Evolutionary conservation across 2,329 filamentous ascomycete species (phyloP).

Genomic region (Ophiostoma tasmaniense): DNA sequence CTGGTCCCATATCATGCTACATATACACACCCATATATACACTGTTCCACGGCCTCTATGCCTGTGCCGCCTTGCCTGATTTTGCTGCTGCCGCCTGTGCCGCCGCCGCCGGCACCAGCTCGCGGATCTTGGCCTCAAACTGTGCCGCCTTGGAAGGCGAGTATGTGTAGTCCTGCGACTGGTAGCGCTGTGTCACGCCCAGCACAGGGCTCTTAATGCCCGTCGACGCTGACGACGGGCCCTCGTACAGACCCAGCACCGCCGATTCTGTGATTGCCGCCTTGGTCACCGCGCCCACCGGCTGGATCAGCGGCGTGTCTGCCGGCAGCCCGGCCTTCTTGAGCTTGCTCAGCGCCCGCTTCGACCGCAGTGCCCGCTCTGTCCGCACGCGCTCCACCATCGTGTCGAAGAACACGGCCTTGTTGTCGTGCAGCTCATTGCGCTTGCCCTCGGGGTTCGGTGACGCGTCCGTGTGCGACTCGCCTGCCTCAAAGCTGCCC

Average conservation of each 20-base stretch:
- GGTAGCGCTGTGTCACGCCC: constrained; percentile 30
- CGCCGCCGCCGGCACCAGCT: constrained; percentile 23
- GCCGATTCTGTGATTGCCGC: constrained; percentile 30
- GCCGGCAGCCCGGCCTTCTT: not conserved
- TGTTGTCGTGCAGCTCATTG: constrained; percentile 20
- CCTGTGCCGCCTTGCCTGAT: not conserved
- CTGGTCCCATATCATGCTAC: not conserved
- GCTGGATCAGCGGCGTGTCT: constrained; percentile 15
- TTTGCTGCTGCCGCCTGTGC: not conserved
- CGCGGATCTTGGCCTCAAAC: constrained; percentile 27
- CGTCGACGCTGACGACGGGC: not conserved
- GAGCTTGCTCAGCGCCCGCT: constrained; percentile 5
- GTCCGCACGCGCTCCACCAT: constrained; percentile 23
- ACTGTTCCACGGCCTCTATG: not conserved
- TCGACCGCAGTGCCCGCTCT: constrained; percentile 11
- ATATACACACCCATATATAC: not conserved
- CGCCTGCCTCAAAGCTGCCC: constrained; percentile 16
- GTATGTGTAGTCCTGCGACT: constrained; percentile 29
- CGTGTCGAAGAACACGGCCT: constrained; percentile 31
- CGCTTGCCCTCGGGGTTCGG: constrained; percentile 22
- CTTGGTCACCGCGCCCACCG: constrained; percentile 22
- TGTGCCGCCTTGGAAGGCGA: constrained; percentile 32
- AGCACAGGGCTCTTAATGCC: constrained; percentile 20
- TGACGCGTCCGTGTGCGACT: constrained; percentile 1
- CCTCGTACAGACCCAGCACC: constrained; percentile 31